phyloP scores from a whole-genome alignment of 129 eudicot species.

The Dittrichia graveolens region DNA sequence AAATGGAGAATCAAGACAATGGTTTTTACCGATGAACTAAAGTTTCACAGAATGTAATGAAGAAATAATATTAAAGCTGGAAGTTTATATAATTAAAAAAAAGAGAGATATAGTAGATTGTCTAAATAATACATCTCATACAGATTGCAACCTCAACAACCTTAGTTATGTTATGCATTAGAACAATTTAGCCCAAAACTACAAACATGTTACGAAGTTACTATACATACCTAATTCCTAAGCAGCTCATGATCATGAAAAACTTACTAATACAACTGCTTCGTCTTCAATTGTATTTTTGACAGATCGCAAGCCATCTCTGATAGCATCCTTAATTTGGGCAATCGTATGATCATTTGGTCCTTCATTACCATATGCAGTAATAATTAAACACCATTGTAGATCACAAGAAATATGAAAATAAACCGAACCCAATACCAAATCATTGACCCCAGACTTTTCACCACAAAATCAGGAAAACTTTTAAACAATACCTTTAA shows the following conservation, averaged over 20 bases:
- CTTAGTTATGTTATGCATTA: too few species aligned
- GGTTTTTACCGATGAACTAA: too few species aligned
- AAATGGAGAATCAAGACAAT: too few species aligned
- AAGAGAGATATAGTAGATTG: too few species aligned
- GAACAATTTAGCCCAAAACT: too few species aligned
- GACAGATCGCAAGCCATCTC: conserved; percentile 92
- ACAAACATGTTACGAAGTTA: too few species aligned
- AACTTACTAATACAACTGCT: conserved; percentile 78
- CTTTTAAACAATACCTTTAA: conserved; percentile 54
- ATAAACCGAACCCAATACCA: neutral
- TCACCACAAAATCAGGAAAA: neutral
- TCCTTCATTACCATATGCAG: conserved; percentile 44
- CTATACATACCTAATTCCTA: too few species aligned
- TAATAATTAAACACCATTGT: conserved; percentile 6
- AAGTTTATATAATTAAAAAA: too few species aligned
- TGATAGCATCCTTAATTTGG: conserved; percentile 94
- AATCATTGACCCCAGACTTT: neutral
- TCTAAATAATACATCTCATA: too few species aligned
- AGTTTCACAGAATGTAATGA: too few species aligned
- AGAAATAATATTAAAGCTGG: too few species aligned
- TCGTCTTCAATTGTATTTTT: conserved; percentile 90
- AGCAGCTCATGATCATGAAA: neutral
- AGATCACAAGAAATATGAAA: neutral
- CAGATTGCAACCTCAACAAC: too few species aligned
- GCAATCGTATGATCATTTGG: conserved; percentile 98